phyloP scores from a whole-genome alignment of 805 yeast genomes.

The Sugiyamaella smithiae region DNA sequence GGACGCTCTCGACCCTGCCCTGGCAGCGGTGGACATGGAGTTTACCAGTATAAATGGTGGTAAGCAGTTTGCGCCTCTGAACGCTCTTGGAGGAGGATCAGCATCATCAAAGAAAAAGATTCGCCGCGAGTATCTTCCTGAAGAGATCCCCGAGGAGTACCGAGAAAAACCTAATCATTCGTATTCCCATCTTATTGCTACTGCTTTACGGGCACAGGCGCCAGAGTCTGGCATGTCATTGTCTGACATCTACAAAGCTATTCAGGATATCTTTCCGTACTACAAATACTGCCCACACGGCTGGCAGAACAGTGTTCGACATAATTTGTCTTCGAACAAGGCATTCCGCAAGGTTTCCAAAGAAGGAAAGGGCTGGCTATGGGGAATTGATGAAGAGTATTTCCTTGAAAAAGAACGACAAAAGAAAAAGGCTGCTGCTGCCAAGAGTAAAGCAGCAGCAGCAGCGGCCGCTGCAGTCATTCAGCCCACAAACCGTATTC shows the following conservation, averaged over 20 bases:
- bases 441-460: constrained; percentile 24
- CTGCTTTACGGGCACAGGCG: constrained; percentile 66
- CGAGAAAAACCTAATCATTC: constrained; percentile 81
- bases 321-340: constrained; percentile 81
- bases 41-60: neutral
- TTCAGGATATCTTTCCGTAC: constrained; percentile 85
- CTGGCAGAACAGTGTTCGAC: constrained; percentile 94
- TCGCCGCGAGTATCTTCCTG: constrained; percentile 60
- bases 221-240: constrained; percentile 72
- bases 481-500: constrained; percentile 14
- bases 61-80: constrained; percentile 1
- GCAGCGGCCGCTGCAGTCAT: constrained; percentile 13
- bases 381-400: constrained; percentile 88
- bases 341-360: constrained; percentile 77
- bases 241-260: constrained; percentile 82
- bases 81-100: constrained; percentile 3
- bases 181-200: constrained; percentile 75
- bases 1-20: neutral
- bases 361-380: constrained; percentile 92
- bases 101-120: constrained; percentile 44
- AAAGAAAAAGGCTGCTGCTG: constrained; percentile 47
- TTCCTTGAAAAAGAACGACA: constrained; percentile 77
- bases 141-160: constrained; percentile 86
- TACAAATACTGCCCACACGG: constrained; percentile 94
- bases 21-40: constrained; percentile 4